A percentile compares a stretch with the other conserved stretches of the same genome.
Conservation (phyloP, 2,329 filamentous ascomycete species). For the Apiospora aurea region DNA sequence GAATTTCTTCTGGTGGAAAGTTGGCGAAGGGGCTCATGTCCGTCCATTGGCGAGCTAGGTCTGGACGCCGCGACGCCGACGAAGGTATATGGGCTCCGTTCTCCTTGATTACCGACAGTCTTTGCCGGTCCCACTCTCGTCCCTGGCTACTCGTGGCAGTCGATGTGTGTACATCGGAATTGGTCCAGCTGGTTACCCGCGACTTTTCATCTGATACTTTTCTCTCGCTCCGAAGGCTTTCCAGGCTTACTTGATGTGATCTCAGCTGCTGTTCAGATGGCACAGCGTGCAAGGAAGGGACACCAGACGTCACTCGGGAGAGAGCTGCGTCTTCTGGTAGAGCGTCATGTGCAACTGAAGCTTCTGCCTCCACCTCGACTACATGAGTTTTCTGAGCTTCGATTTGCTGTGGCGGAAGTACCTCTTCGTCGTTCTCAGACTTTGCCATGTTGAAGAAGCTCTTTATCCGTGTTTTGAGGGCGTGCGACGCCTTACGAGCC, state of each 20-base stretch:
- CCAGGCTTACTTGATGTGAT: slow-evolving; percentile 63
- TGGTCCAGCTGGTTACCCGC: slow-evolving; percentile 77
- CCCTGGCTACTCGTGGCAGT: slow-evolving; percentile 49
- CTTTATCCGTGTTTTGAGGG: slow-evolving; percentile 67
- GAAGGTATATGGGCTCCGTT: slow-evolving; percentile 53
- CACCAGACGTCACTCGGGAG: slow-evolving; percentile 54
- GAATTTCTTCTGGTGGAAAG: not conserved
- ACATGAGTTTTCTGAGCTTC: slow-evolving; percentile 49
- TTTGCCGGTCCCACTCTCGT: slow-evolving; percentile 59
- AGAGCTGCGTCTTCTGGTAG: slow-evolving; percentile 43
- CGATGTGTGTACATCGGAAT: slow-evolving; percentile 65
- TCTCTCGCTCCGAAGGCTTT: slow-evolving; percentile 53
- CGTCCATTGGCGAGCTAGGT: slow-evolving; percentile 5
- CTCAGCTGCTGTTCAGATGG: slow-evolving; percentile 54
- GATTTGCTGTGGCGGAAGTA: slow-evolving; percentile 60
- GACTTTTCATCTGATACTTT: slow-evolving; percentile 60
- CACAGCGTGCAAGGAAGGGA: slow-evolving; percentile 58
- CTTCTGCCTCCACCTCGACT: slow-evolving; percentile 30
- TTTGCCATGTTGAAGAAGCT: slow-evolving; percentile 58
- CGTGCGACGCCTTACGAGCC: slow-evolving; percentile 67
- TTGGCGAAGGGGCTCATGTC: not conserved
- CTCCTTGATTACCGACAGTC: slow-evolving; percentile 71
- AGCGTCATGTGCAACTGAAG: slow-evolving; percentile 28
- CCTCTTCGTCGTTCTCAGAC: slow-evolving; percentile 43
- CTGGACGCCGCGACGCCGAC: slow-evolving; percentile 40